These are phyloP conservation scores for Chaetomium globosum DNA, from an alignment of 2,329 filamentous ascomycete species.

Conservation along the genomic window DNA sequence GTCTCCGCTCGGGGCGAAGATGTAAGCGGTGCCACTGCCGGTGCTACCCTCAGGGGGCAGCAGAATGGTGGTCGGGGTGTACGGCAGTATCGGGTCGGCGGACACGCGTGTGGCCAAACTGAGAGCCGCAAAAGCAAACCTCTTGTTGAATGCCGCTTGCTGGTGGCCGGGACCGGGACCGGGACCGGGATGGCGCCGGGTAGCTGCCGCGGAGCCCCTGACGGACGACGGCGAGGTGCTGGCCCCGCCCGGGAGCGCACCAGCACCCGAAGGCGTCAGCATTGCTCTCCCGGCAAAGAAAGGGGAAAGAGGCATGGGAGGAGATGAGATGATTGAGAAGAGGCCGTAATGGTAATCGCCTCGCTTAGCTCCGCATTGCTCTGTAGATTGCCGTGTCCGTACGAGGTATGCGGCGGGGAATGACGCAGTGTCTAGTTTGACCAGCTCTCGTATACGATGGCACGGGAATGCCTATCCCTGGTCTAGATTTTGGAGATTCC, in stretches of 20 bases:
- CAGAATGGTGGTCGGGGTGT: slow-evolving; percentile 75
- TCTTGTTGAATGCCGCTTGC: slow-evolving; percentile 28
- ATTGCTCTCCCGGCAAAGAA: slow-evolving; percentile 11
- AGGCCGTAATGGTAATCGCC: slow-evolving; percentile 16
- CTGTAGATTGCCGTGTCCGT: neutral
- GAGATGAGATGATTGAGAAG: neutral
- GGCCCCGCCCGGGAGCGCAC: neutral
- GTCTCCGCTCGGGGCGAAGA: slow-evolving; percentile 62
- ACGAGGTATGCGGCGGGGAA: slow-evolving; percentile 5
- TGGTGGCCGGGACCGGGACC: neutral
- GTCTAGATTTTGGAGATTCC: neutral
- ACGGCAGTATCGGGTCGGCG: slow-evolving; percentile 58
- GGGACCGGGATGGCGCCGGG: neutral
- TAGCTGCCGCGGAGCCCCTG: neutral
- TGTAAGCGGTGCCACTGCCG: slow-evolving; percentile 60
- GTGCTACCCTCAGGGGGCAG: slow-evolving; percentile 51
- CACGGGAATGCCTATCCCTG: neutral
- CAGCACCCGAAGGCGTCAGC: slow-evolving; percentile 1
- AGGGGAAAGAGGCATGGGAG: neutral
- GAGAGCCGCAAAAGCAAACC: slow-evolving; percentile 6
- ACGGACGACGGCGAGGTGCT: slow-evolving; percentile 6
- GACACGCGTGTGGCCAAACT: neutral
- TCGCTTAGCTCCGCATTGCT: slow-evolving; percentile 23
- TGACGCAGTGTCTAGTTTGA: slow-evolving; percentile 1
- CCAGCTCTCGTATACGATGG: slow-evolving; percentile 9